phyloP scores from a whole-genome alignment of 192 early-diverging fungal species.

The Neocallimastix lanati region DNA sequence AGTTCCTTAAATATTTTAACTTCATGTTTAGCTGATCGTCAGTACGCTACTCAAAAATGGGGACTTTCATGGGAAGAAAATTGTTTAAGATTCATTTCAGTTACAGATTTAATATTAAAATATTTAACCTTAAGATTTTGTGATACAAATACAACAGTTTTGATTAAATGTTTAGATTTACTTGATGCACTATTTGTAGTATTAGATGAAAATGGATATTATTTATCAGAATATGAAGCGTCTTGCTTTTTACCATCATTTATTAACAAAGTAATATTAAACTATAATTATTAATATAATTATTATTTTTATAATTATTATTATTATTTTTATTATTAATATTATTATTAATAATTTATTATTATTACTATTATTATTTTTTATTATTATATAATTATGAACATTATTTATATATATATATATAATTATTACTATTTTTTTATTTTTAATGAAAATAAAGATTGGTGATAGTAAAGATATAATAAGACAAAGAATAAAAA shows the following conservation, averaged over 20 bases:
- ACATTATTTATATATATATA: too few species aligned
- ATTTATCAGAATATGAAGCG: conserved; percentile 68
- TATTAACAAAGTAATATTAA: conserved; percentile 28
- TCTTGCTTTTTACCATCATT: conserved; percentile 54
- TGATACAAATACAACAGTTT: conserved; percentile 76
- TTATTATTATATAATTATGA: conserved; percentile 17
- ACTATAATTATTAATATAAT: background rate
- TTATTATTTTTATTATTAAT: background rate
- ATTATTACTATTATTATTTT: background rate
- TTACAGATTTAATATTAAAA: conserved; percentile 63
- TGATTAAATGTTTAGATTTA: conserved; percentile 67
- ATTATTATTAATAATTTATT: background rate
- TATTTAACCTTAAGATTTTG: conserved; percentile 77
- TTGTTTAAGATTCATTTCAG: conserved; percentile 39
- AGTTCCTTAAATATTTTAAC: conserved; percentile 45
- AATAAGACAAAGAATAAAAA: conserved; percentile 49
- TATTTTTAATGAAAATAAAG: conserved; percentile 20
- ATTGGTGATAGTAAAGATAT: conserved; percentile 72
- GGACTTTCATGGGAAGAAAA: conserved; percentile 25
- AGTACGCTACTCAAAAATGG: conserved; percentile 11
- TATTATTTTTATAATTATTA: background rate
- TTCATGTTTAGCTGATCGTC: conserved; percentile 31
- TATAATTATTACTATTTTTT: background rate
- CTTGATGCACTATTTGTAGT: conserved; percentile 51
- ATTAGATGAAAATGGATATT: conserved; percentile 38